phyloP scores from a whole-genome alignment of 495 filamentous ascomycete species.

The Tuber aestivum region DNA sequence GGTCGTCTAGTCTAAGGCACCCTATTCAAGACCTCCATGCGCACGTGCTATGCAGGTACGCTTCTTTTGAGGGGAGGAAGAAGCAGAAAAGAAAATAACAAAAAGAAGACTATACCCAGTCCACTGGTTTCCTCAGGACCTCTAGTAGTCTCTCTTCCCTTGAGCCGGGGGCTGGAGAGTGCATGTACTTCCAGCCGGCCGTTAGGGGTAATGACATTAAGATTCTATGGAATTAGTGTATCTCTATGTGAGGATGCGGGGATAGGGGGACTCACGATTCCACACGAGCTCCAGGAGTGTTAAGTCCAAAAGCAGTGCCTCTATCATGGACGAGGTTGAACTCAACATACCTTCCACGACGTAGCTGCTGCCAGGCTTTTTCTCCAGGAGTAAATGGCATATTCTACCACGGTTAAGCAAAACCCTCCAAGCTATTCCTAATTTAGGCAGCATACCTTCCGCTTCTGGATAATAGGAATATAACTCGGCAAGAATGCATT shows the following conservation, averaged over 20 bases:
- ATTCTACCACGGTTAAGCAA: slow-evolving; percentile 43
- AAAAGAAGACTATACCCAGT: slow-evolving; percentile 65
- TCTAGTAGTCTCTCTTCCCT: slow-evolving; percentile 70
- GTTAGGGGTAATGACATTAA: slow-evolving; percentile 94
- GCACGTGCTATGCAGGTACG: neutral
- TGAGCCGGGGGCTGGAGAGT: slow-evolving; percentile 67
- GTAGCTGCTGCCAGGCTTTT: slow-evolving; percentile 94
- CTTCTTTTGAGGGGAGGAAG: neutral
- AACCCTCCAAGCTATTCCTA: neutral
- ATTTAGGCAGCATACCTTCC: slow-evolving; percentile 55
- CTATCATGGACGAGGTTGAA: slow-evolving; percentile 98
- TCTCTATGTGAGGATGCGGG: neutral
- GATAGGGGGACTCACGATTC: slow-evolving; percentile 49
- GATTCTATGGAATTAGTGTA: slow-evolving; percentile 55
- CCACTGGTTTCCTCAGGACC: slow-evolving; percentile 74
- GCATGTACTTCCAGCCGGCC: slow-evolving; percentile 94
- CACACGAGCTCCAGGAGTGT: slow-evolving; percentile 82
- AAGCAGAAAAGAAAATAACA: neutral
- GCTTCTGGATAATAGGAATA: slow-evolving; percentile 72
- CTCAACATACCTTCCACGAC: slow-evolving; percentile 89
- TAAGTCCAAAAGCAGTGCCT: slow-evolving; percentile 88
- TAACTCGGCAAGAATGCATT: slow-evolving; percentile 87
- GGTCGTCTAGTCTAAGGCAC: neutral
- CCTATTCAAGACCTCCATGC: neutral
- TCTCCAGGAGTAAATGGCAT: slow-evolving; percentile 78